These are phyloP conservation scores for Sphagnum tenellum DNA, from an alignment of 225 moss, liverwort and hornwort species.

Conservation along the genomic window DNA sequence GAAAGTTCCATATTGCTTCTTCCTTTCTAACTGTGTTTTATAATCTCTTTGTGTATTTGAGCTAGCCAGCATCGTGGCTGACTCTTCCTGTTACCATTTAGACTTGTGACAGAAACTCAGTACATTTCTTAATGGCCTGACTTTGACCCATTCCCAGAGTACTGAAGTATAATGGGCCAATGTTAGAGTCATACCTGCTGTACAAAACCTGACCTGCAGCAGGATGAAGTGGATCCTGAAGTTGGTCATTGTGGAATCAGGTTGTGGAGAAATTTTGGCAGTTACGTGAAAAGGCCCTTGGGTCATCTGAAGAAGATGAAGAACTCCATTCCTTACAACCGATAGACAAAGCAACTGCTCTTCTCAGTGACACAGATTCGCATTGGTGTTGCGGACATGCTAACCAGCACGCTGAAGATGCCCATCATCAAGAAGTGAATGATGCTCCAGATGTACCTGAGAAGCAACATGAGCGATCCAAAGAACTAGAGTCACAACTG, in stretches of 20 bases:
- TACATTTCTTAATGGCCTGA: no score
- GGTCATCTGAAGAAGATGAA: neutral
- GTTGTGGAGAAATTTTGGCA: slow-evolving; percentile 46
- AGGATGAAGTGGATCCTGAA: no score
- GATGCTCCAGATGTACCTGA: slow-evolving; percentile 29
- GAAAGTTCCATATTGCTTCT: no score
- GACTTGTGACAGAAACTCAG: no score
- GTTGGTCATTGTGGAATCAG: slow-evolving; percentile 9
- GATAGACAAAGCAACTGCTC: slow-evolving; percentile 25
- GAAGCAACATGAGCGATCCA: slow-evolving; percentile 20
- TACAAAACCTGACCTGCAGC: no score
- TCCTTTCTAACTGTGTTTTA: no score
- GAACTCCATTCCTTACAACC: slow-evolving; percentile 9
- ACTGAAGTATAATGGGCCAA: no score
- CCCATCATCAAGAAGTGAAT: slow-evolving; percentile 30
- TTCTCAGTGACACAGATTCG: slow-evolving; percentile 25
- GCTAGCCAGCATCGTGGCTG: no score
- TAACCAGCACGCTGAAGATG: slow-evolving; percentile 16
- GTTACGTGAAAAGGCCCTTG: slow-evolving; percentile 12
- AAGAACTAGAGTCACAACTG: slow-evolving; percentile 36
- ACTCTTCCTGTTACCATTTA: no score
- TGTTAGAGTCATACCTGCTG: no score
- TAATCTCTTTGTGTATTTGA: no score
- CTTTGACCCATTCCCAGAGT: no score
- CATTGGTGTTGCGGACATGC: slow-evolving; percentile 34